Base-by-base conservation (phyloP, 257 asterid genomes). In the Osmanthus fragrans region DNA sequence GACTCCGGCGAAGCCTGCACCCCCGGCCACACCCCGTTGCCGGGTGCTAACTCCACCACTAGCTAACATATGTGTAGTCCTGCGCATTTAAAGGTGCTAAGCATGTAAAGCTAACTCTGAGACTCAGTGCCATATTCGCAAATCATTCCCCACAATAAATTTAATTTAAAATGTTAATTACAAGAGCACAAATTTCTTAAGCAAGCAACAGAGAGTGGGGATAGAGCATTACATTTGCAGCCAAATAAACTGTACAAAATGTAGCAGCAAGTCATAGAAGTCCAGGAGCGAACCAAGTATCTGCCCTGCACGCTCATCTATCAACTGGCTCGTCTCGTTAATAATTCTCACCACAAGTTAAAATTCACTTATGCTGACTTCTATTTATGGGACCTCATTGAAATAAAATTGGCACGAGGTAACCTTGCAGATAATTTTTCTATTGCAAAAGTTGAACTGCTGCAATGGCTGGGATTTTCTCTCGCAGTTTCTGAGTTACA, bases 401-500 rank as follows among this genome's bases (percentile, higher is more conserved):
- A 33, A 15, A 68, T 27, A 75, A 16, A 23, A 36, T 64, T n/a
- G 73, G 75, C 64, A n/a, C 18, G 29, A 73, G 8, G 36, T 56
- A 58, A 75, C 49, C 30, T 77, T 30, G 16, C 18, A 0, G 10
- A 32, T 10, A 39, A 30, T 73, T 69, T 80, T 7, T 78, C 84
- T 87, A 94, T 12, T 93, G 90, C 83, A 94, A 82, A 58, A 95
- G 97, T 80, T 93, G 99, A 66, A 95, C 97, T 1, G 97, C 98
- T 29, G 98, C 98, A 74, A 95, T 95, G 82, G 96, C 73, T 54
- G 98, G 98, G 71, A 95, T 90, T 64, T 95, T 95, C 77, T 93
- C 99, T 71, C 99, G 84, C 71, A 93, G 92, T 83, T 93, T 95
- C 89, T 93, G 98, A 76, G 99, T 89, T 5, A 95, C 94, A 81